These are phyloP conservation scores for Metroxylon sagu DNA, from an alignment of 176 grass and related monocot genomes.

Conservation along the genomic window DNA sequence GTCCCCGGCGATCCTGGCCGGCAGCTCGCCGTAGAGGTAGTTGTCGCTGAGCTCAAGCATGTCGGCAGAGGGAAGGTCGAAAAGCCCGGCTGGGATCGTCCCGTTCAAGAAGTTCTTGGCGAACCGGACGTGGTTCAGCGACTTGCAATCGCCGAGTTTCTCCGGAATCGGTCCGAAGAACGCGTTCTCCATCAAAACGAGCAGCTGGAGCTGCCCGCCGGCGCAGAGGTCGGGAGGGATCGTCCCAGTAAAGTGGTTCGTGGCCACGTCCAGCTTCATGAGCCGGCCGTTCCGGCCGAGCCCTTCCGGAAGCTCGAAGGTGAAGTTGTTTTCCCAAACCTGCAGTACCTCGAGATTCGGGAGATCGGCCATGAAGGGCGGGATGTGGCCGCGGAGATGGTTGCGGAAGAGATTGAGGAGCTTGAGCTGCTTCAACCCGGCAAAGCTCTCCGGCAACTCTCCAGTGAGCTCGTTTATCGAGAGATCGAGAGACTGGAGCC, in stretches of 20 bases:
- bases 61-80: conserved; percentile 46
- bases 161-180: conserved; percentile 63
- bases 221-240: conserved; percentile 52
- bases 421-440: conserved; percentile 24
- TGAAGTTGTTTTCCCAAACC: conserved; percentile 79
- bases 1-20: conserved; percentile 21
- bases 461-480: conserved; percentile 74
- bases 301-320: conserved; percentile 28
- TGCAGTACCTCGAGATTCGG: conserved; percentile 58
- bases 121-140: conserved; percentile 47
- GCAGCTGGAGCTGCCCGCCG: conserved; percentile 25
- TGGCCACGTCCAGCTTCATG: conserved; percentile 40
- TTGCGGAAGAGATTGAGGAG: conserved; percentile 69
- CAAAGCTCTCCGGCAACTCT: conserved; percentile 41
- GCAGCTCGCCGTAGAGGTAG: conserved; percentile 58
- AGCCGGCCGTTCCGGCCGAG: conserved; percentile 53
- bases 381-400: conserved; percentile 52
- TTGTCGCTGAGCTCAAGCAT: conserved; percentile 80
- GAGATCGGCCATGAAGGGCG: conserved; percentile 37
- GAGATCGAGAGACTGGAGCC: conserved; percentile 52
- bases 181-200: conserved; percentile 78
- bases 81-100: conserved; percentile 42
- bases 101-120: conserved; percentile 60
- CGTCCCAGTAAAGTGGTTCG: conserved; percentile 52
- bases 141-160: conserved; percentile 56